Base-by-base conservation (phyloP, 2,329 filamentous ascomycete genomes). In the Colletotrichum sp. region DNA sequence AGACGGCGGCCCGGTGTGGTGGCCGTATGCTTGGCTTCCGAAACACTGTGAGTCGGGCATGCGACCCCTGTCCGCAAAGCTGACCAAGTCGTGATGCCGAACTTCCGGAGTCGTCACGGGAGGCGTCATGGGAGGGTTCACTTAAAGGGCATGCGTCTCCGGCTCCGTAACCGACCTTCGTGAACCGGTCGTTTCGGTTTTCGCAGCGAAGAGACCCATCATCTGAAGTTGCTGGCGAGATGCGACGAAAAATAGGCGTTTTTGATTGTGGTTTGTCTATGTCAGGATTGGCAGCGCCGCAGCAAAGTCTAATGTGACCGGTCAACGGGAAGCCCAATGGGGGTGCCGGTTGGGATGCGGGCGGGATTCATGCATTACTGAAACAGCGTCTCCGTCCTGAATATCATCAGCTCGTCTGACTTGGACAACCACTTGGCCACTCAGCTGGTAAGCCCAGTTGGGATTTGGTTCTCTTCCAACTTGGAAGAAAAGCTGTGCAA, bases 21-120 rank as follows among this genome's bases (percentile, higher is more conserved):
- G 59, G 52, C 75, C 72, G 75, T 75, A 71, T 67, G 62, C 60
- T 26, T 71, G 60, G 36, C 60, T 44, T 71, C 60, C 66, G 66
- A 76, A 75, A 76, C 75, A 76, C 75, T 60, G 52, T 75, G 21
- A 67, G 55, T 55, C 72, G 21, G 72, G 39, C 66, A 76, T 63
- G 71, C 66, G 39, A 75, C 72, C 75, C 75, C 67, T 60, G 75
- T 67, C 49, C 34, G 32, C 64, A 24, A 3, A 39, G 64, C 26
- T 5, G 30, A 49, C 57, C 44, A 65, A 7, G 44, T 52, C 44
- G 49, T 30, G 62, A 69, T 67, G 68, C 76, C 66, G 72, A 65
- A 71, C 16, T 76, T 71, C 63, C 30, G 70, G 39, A 21, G 16
- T 21, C 24, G 32, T 68, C 34, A 24, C 49, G 63, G 24, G 13